Conservation (phyloP, 768 basidiomycete species). For the Leccinum pellstonianum region DNA sequence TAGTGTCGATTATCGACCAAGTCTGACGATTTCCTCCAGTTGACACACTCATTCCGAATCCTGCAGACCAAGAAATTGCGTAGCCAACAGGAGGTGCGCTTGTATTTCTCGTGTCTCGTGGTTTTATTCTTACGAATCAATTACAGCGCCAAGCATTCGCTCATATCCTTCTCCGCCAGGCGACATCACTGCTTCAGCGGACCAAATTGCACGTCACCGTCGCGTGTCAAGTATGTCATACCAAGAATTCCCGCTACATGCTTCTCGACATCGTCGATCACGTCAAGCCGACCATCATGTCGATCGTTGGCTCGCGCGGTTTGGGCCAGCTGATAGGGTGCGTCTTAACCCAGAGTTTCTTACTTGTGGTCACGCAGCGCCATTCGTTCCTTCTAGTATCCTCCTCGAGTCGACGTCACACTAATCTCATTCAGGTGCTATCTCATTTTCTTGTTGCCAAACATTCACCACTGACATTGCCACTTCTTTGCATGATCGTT, state of each 20-base stretch:
- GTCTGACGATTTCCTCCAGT: conserved; percentile 39
- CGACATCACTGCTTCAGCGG: conserved; percentile 84
- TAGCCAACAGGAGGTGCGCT: conserved; percentile 84
- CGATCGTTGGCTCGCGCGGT: conserved; percentile 92
- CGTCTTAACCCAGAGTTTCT: conserved; percentile 18
- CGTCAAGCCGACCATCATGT: conserved; percentile 75
- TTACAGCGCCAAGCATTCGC: conserved; percentile 81
- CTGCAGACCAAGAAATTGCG: conserved; percentile 80
- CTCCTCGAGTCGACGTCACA: conserved; percentile 93
- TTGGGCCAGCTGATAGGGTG: conserved; percentile 85
- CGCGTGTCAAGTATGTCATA: conserved; percentile 93
- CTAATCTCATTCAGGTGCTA: conserved; percentile 83
- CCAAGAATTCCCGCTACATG: conserved; percentile 93
- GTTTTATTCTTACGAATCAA: conserved; percentile 12
- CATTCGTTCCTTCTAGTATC: conserved; percentile 44
- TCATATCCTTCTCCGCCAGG: conserved; percentile 87
- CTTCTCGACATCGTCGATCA: conserved; percentile 88
- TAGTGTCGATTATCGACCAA: neutral
- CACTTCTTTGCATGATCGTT: neutral
- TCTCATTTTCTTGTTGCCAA: conserved; percentile 1
- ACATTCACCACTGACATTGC: neutral
- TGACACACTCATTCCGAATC: conserved; percentile 66
- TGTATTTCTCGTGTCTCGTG: neutral
- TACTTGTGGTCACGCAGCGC: neutral
- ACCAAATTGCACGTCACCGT: conserved; percentile 86